Conservation (phyloP, 495 filamentous ascomycete species). For the Penicillium taxi region DNA sequence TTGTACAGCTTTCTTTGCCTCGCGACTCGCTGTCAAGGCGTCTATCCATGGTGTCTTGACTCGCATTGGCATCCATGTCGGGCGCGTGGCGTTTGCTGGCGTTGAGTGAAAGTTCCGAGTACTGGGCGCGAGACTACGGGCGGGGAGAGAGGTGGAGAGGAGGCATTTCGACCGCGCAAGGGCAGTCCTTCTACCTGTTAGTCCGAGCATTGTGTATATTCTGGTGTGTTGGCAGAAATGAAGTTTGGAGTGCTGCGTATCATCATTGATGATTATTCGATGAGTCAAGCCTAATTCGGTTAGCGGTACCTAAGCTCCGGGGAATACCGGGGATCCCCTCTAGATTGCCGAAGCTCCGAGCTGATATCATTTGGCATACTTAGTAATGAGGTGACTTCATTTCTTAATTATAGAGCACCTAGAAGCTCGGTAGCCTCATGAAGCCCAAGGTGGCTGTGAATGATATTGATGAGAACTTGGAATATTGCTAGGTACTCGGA, state of each 20-base stretch:
- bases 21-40: slow-evolving; percentile 47
- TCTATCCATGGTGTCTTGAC: slow-evolving; percentile 66
- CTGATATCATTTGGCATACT: too few species aligned
- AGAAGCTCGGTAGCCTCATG: too few species aligned
- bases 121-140: slow-evolving; percentile 7
- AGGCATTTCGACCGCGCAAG: slow-evolving; percentile 11
- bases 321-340: too few species aligned
- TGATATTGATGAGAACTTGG: too few species aligned
- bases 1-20: slow-evolving; percentile 27
- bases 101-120: slow-evolving; percentile 26
- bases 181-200: slow-evolving; percentile 15
- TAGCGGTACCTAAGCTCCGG: too few species aligned
- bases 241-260: background rate
- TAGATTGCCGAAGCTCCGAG: too few species aligned
- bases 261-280: too few species aligned
- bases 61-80: slow-evolving; percentile 45
- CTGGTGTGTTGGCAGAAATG: background rate
- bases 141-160: slow-evolving; percentile 2
- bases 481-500: too few species aligned
- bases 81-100: slow-evolving; percentile 19
- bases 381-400: too few species aligned
- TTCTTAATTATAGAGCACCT: too few species aligned
- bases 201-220: slow-evolving; percentile 16
- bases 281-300: too few species aligned
- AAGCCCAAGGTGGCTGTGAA: too few species aligned